Evolutionary conservation across 352 stramenopile genomes (phyloP).

Genomic region (Globisporangium splendens): DNA sequence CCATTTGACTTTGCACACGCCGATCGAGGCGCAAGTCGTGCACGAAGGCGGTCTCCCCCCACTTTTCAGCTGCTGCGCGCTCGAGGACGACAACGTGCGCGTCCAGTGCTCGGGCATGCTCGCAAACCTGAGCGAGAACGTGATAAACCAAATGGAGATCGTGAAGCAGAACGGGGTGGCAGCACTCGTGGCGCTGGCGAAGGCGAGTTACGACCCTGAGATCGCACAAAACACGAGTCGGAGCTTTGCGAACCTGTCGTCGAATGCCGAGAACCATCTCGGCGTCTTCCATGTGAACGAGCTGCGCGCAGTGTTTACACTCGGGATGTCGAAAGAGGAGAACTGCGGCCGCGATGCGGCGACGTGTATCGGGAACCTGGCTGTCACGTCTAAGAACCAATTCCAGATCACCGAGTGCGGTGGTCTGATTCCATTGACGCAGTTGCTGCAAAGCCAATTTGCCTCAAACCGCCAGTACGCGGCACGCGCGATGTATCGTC

Average conservation of each 20-base stretch:
- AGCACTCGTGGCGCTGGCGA: conserved; percentile 61
- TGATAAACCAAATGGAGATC: conserved; percentile 86
- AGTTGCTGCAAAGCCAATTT: conserved; percentile 71
- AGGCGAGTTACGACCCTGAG: conserved; percentile 59
- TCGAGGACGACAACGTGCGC: conserved; percentile 78
- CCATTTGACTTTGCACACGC: conserved; percentile 82
- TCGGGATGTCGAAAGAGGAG: conserved; percentile 76
- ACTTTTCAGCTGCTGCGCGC: conserved; percentile 56
- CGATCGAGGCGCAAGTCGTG: conserved; percentile 68
- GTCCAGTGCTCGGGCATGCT: conserved; percentile 88
- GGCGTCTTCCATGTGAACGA: conserved; percentile 83
- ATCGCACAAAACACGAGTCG: conserved; percentile 89
- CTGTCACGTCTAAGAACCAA: conserved; percentile 89
- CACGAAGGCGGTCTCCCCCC: conserved; percentile 61
- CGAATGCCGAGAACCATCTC: conserved; percentile 90
- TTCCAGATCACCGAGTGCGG: conserved; percentile 84
- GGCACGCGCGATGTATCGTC: conserved; percentile 85
- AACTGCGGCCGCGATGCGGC: conserved; percentile 88
- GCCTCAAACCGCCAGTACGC: conserved; percentile 77
- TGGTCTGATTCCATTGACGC: conserved; percentile 77
- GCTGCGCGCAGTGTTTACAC: conserved; percentile 70
- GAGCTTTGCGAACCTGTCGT: conserved; percentile 89
- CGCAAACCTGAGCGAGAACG: conserved; percentile 91
- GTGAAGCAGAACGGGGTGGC: conserved; percentile 71
- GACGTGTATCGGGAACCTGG: conserved; percentile 93